Conservation (phyloP, 2,329 filamentous ascomycete species). For the Onygenales sp. region DNA sequence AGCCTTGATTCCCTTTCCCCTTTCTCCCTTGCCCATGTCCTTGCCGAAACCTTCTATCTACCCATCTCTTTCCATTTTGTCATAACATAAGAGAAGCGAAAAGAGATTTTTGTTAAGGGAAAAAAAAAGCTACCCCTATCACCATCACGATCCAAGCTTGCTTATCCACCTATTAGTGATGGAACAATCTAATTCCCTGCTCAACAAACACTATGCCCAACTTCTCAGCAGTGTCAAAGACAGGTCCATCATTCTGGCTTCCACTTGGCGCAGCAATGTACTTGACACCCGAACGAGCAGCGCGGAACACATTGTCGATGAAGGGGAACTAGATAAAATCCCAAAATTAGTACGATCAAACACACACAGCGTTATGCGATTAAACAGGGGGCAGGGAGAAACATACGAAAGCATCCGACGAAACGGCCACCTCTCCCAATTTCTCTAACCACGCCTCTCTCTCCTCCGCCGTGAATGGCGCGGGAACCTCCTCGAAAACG, state of each 20-base stretch:
- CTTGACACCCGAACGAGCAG: slow-evolving; percentile 78
- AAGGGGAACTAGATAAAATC: slow-evolving; percentile 71
- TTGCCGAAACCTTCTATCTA: too few relatives aligned
- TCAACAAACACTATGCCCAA: slow-evolving; percentile 90
- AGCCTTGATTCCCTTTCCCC: too few relatives aligned
- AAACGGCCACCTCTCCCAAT: slow-evolving; percentile 66
- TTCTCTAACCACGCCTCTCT: slow-evolving; percentile 76
- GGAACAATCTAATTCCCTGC: slow-evolving; percentile 88
- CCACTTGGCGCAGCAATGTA: slow-evolving; percentile 91
- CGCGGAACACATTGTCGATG: slow-evolving; percentile 93
- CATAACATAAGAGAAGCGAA: not conserved
- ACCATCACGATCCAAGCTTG: too few relatives aligned
- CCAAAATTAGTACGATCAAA: not conserved
- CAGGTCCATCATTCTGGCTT: slow-evolving; percentile 43
- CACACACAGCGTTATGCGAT: not conserved
- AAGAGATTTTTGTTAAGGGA: not conserved
- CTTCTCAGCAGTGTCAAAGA: slow-evolving; percentile 78
- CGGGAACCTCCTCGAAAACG: slow-evolving; percentile 81
- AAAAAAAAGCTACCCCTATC: too few relatives aligned
- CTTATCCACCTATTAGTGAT: slow-evolving; percentile 54
- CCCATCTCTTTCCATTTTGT: too few relatives aligned
- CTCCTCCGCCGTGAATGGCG: slow-evolving; percentile 74
- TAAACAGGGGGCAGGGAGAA: not conserved
- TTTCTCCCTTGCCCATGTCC: too few relatives aligned
- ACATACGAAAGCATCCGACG: slow-evolving; percentile 90